Evolutionary conservation across 2,329 filamentous ascomycete genomes (phyloP), one percentile per base, ranked within the genome.

Genomic region (Neonectria coccinea): DNA sequence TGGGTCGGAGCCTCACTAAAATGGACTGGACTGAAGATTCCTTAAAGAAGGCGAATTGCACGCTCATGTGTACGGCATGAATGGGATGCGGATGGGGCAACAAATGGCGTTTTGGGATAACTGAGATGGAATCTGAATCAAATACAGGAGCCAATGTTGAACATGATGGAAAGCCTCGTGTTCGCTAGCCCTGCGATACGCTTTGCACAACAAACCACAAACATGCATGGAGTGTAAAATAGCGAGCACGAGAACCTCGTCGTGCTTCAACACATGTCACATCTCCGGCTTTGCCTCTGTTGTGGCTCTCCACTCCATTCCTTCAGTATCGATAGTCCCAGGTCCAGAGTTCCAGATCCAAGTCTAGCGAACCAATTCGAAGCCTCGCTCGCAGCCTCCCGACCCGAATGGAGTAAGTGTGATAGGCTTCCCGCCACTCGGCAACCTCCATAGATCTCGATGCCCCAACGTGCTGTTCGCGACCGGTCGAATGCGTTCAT

Each of bases 51-150:
- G 55, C 50, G 52, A 56, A 64, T 64, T 56, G 55, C 36, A 41
- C 39, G 44, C 44, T 48, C 51, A 44, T 31, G 39, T 59, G 29
- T 20, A 56, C 36, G n/a, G 27, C 11, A 31, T 52, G 45, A 22
- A 59, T 29, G 25, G 53, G 39, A 20, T 57, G 36, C 52, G 51
- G 14, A 44, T 31, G 27, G 52, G 52, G 56, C 42, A 56, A 61
- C 42, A 47, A 36, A 51, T 47, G 62, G 62, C 54, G 62, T 64
- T 61, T 53, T 39, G 62, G 56, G 53, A 61, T 53, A 57, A 61
- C 33, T 41, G 60, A 58, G 31, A 25, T 53, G 52, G 47, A 31
- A 52, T 56, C 36, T 59, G 56, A 52, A 56, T 56, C 41, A 39
- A 58, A 33, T 44, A 33, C 39, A 14, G 22, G 27, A 47, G 29